Conservation (phyloP, 1,284 basidiomycete species). For the Apiotrichum montevideense region DNA sequence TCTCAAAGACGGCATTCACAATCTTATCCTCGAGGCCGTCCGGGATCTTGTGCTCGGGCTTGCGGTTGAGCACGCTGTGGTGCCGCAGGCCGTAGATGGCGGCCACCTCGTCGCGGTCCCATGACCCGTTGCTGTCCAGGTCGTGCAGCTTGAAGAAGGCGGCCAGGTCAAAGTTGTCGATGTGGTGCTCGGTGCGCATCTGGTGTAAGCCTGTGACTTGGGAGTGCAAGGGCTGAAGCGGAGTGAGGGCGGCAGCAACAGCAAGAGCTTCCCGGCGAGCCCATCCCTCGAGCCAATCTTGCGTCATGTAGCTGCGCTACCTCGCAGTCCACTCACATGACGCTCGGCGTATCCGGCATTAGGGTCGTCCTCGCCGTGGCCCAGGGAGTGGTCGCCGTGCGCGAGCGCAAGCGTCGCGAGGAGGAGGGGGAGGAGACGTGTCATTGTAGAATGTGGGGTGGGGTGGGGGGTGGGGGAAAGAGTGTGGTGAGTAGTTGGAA, state of each 20-base stretch:
- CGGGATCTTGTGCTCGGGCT: slow-evolving; percentile 56
- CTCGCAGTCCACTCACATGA: slow-evolving; percentile 50
- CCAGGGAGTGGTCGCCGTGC: slow-evolving; percentile 39
- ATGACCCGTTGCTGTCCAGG: slow-evolving; percentile 68
- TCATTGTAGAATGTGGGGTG: slow-evolving; percentile 6
- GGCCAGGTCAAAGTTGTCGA: slow-evolving; percentile 44
- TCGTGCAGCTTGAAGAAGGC: slow-evolving; percentile 65
- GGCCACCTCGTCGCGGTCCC: slow-evolving; percentile 76
- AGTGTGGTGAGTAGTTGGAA: background rate
- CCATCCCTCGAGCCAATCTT: too few species aligned
- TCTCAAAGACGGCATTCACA: slow-evolving; percentile 64
- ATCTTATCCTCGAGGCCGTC: slow-evolving; percentile 61
- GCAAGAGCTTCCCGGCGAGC: too few species aligned
- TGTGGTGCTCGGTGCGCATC: slow-evolving; percentile 48
- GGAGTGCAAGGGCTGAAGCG: background rate
- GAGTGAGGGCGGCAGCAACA: background rate
- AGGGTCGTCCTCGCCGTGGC: slow-evolving; percentile 22
- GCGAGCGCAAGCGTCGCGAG: slow-evolving; percentile 20
- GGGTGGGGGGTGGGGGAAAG: slow-evolving; percentile 3
- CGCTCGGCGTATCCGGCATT: slow-evolving; percentile 49
- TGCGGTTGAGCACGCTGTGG: slow-evolving; percentile 80
- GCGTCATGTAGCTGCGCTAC: background rate
- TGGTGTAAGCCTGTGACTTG: slow-evolving; percentile 5
- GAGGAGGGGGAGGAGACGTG: slow-evolving; percentile 12
- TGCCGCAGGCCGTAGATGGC: slow-evolving; percentile 95